Evolutionary conservation across 2,329 filamentous ascomycete species (phyloP).

Genomic region (Reticulascus tulasneorum): DNA sequence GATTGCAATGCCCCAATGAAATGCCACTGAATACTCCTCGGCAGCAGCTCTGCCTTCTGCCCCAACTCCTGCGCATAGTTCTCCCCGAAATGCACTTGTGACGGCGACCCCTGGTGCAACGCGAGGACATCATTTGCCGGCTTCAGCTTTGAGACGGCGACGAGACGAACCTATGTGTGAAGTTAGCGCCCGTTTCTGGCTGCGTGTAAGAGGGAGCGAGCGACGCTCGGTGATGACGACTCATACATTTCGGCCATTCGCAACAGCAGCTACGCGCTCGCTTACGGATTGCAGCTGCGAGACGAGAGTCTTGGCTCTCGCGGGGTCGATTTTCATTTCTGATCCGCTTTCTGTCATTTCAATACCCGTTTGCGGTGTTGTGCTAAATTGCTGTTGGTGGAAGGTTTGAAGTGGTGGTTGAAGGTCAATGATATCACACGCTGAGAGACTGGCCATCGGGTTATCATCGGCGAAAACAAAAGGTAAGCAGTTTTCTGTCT

Average conservation of each 20-base stretch:
- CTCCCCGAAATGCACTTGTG: slow-evolving; percentile 76
- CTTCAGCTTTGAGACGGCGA: slow-evolving; percentile 96
- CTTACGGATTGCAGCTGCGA: slow-evolving; percentile 59
- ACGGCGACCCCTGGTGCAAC: slow-evolving; percentile 57
- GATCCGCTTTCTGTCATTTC: slow-evolving; percentile 13
- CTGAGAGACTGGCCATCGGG: no score
- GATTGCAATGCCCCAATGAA: slow-evolving; percentile 94
- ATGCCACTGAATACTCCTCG: slow-evolving; percentile 79
- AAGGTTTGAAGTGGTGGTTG: no score
- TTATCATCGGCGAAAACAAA: no score
- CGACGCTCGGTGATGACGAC: slow-evolving; percentile 18
- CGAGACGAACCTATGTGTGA: slow-evolving; percentile 66
- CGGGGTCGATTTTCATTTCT: slow-evolving; percentile 59
- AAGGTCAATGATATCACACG: no score
- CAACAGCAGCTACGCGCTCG: slow-evolving; percentile 51
- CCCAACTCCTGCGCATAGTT: slow-evolving; percentile 91
- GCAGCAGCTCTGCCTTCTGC: slow-evolving; percentile 80
- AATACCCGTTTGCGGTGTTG: background rate
- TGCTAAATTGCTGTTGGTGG: no score
- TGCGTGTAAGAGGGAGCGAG: background rate
- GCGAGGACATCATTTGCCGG: slow-evolving; percentile 86
- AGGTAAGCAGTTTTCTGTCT: no score
- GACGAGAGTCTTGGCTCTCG: slow-evolving; percentile 58
- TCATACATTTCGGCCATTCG: slow-evolving; percentile 51
- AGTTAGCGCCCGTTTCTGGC: background rate